Conservation (phyloP, 2,329 filamentous ascomycete genomes). For the Alternaria triticina region DNA sequence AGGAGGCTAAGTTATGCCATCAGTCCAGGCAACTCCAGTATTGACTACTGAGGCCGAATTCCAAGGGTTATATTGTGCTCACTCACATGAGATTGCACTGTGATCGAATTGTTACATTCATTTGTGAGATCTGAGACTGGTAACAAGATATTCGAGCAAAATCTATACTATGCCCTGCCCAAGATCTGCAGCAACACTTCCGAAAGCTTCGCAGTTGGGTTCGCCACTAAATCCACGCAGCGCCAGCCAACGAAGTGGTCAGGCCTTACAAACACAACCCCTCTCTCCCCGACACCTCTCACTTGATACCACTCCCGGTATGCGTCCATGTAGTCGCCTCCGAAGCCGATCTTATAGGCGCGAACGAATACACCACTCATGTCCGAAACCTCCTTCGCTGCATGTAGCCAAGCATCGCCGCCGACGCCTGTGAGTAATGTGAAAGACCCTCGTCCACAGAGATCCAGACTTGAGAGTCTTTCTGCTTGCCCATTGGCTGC, state of each 20-base stretch:
- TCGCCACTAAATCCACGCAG: not conserved
- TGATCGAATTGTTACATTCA: not conserved
- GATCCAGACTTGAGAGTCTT: slow-evolving; percentile 63
- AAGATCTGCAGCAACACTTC: not conserved
- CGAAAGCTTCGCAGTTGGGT: not conserved
- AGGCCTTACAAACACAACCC: slow-evolving; percentile 52
- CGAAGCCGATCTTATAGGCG: slow-evolving; percentile 62
- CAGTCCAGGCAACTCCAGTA: not conserved
- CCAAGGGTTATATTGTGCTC: not conserved
- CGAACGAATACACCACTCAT: slow-evolving; percentile 56
- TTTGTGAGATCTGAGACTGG: not conserved
- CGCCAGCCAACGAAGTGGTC: slow-evolving; percentile 60
- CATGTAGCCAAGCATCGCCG: slow-evolving; percentile 60
- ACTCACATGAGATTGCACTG: not conserved
- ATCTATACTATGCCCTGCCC: not conserved
- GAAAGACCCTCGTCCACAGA: slow-evolving; percentile 59
- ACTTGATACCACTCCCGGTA: slow-evolving; percentile 64
- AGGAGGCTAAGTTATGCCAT: not conserved
- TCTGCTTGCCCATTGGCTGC: slow-evolving; percentile 56
- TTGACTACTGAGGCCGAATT: not conserved
- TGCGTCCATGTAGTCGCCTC: slow-evolving; percentile 66
- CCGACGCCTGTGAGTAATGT: slow-evolving; percentile 55
- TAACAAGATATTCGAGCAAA: not conserved
- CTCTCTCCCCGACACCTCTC: slow-evolving; percentile 59
- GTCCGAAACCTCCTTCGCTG: slow-evolving; percentile 51